Percentiles rank a stretch among this genome's conserved stretches.
Evolutionary conservation across 2,329 filamentous ascomycete genomes (phyloP).

Genomic region (Zasmidium citrigriseum): DNA sequence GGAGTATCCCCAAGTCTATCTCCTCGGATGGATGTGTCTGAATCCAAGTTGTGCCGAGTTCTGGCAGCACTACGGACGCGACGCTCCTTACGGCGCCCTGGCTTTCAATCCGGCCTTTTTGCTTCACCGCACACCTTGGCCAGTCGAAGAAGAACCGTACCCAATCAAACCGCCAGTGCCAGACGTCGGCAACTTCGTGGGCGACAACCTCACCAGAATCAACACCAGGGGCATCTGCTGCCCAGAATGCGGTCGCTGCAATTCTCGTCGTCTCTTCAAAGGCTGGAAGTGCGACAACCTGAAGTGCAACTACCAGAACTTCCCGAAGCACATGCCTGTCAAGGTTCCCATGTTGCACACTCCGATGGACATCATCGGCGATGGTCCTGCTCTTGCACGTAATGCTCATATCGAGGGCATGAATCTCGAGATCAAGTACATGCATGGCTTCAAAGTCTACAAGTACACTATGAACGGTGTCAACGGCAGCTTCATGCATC

Average conservation of each 20-base stretch:
- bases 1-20: slow-evolving; percentile 41
- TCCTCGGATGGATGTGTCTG: slow-evolving; percentile 61
- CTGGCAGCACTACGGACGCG: slow-evolving; percentile 48
- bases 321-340: slow-evolving; percentile 28
- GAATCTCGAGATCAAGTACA: slow-evolving; percentile 35
- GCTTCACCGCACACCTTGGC: slow-evolving; percentile 51
- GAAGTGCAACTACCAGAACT: slow-evolving; percentile 47
- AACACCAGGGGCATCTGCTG: slow-evolving; percentile 69
- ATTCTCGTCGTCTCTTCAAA: slow-evolving; percentile 60
- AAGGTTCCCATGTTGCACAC: slow-evolving; percentile 25
- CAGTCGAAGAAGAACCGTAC: slow-evolving; percentile 39
- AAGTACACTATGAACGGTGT: slow-evolving; percentile 51
- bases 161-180: slow-evolving; percentile 44
- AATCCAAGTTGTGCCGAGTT: slow-evolving; percentile 54
- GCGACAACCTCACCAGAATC: slow-evolving; percentile 51
- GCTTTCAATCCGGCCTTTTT: slow-evolving; percentile 62
- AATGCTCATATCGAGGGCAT: slow-evolving; percentile 34
- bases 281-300: slow-evolving; percentile 62
- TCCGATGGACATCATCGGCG: slow-evolving; percentile 31
- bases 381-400: slow-evolving; percentile 29
- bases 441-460: slow-evolving; percentile 45
- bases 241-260: slow-evolving; percentile 63
- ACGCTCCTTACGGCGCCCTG: slow-evolving; percentile 37
- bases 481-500: slow-evolving; percentile 52
- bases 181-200: slow-evolving; percentile 39